These are phyloP conservation scores for Hypoxylon sp. DNA, from an alignment of 2,329 filamentous ascomycete genomes.

Conservation along the genomic window DNA sequence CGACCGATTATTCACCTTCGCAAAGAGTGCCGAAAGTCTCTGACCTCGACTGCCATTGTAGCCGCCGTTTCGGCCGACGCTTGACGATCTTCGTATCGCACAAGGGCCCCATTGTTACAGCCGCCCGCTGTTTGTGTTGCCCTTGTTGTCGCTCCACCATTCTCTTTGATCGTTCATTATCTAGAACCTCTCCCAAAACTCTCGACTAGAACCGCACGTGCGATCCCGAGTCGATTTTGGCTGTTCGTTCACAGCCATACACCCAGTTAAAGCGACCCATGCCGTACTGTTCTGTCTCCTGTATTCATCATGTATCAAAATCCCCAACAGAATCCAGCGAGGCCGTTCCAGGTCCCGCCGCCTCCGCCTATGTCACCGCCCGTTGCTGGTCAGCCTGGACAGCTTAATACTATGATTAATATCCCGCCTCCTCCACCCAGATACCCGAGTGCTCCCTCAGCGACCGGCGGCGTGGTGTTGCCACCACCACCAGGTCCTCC, in stretches of 20 bases:
- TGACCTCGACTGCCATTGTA: slow-evolving; percentile 12
- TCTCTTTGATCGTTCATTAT: slow-evolving; percentile 20
- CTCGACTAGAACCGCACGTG: slow-evolving; percentile 17
- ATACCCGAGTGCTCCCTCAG: slow-evolving; percentile 63
- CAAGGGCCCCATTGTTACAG: slow-evolving; percentile 36
- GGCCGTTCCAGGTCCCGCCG: slow-evolving; percentile 69
- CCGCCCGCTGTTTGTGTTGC: slow-evolving; percentile 16
- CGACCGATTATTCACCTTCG: slow-evolving; percentile 15
- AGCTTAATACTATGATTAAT: slow-evolving; percentile 59
- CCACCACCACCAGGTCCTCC: slow-evolving; percentile 71
- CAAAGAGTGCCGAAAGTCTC: slow-evolving; percentile 2
- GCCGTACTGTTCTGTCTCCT: slow-evolving; percentile 40
- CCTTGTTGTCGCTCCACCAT: slow-evolving; percentile 19
- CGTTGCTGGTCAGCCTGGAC: slow-evolving; percentile 59
- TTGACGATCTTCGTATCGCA: slow-evolving; percentile 23
- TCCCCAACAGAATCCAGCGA: slow-evolving; percentile 67
- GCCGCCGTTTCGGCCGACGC: slow-evolving; percentile 17
- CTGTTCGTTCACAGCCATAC: slow-evolving; percentile 14
- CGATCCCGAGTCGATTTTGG: slow-evolving; percentile 19
- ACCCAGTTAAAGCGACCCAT: slow-evolving; percentile 25
- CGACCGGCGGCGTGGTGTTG: slow-evolving; percentile 60
- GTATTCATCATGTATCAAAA: slow-evolving; percentile 68
- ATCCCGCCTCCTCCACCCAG: slow-evolving; percentile 70
- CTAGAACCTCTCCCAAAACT: slow-evolving; percentile 9
- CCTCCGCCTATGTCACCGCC: slow-evolving; percentile 70